Evolutionary conservation across 139 green algal species (phyloP).

Genomic region (Ostreobium quekettii): DNA sequence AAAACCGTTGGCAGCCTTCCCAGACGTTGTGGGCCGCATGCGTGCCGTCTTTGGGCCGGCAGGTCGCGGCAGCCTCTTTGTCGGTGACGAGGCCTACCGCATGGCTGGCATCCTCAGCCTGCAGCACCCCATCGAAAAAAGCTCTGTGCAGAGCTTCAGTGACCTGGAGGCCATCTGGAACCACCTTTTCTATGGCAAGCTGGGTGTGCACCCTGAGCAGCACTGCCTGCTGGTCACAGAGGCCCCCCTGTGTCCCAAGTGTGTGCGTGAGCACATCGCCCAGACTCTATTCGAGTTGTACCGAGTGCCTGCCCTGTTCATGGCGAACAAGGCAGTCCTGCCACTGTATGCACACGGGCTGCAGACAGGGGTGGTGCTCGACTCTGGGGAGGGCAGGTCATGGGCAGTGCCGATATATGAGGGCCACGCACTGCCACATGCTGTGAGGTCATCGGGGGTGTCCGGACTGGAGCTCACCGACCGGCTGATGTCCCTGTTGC

Average conservation of each 20-base stretch:
- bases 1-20: neutral
- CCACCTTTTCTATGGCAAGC: neutral
- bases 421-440: slow-evolving; percentile 87
- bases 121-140: neutral
- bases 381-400: slow-evolving; percentile 83
- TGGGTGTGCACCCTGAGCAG: neutral
- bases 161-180: neutral
- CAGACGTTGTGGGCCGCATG: neutral
- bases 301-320: slow-evolving; percentile 66
- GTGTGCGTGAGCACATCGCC: slow-evolving; percentile 46
- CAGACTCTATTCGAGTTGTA: slow-evolving; percentile 53
- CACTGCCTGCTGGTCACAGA: neutral
- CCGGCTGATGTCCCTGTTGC: slow-evolving; percentile 74
- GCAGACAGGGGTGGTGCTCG: slow-evolving; percentile 88
- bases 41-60: neutral
- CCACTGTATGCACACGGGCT: slow-evolving; percentile 89
- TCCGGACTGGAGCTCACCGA: slow-evolving; percentile 88
- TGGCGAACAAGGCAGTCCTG: slow-evolving; percentile 84
- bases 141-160: neutral
- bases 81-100: neutral
- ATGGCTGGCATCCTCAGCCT: neutral
- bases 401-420: slow-evolving; percentile 94
- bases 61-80: neutral
- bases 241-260: neutral
- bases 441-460: slow-evolving; percentile 82